These are phyloP conservation scores for Calonectria henricotiae DNA, from an alignment of 2,329 filamentous ascomycete species.

Conservation along the genomic window DNA sequence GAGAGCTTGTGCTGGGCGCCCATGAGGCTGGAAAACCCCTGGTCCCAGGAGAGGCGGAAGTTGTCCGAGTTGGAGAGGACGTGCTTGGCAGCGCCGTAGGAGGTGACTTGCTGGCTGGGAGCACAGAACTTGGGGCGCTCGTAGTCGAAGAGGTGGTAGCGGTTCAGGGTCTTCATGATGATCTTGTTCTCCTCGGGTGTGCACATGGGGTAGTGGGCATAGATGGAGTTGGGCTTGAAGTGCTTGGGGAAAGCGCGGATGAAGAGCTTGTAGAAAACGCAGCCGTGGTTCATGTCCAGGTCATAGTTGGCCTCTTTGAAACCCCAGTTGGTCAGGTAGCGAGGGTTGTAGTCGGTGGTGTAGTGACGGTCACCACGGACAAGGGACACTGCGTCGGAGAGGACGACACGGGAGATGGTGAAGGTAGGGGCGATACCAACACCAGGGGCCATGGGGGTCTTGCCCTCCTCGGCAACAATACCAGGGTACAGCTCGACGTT, in stretches of 20 bases:
- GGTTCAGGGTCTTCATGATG: slow-evolving; percentile 79
- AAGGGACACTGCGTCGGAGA: slow-evolving; percentile 85
- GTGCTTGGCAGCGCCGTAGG: slow-evolving; percentile 74
- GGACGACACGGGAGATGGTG: slow-evolving; percentile 82
- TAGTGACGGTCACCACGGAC: slow-evolving; percentile 86
- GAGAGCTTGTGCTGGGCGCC: slow-evolving; percentile 73
- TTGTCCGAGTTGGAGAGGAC: slow-evolving; percentile 74
- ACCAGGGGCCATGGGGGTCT: slow-evolving; percentile 81
- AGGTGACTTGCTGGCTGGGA: slow-evolving; percentile 71
- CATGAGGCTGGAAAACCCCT: slow-evolving; percentile 76
- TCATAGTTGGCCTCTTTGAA: slow-evolving; percentile 84
- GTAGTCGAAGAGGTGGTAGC: slow-evolving; percentile 80
- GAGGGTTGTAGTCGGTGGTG: slow-evolving; percentile 82
- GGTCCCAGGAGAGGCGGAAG: slow-evolving; percentile 78
- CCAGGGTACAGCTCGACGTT: slow-evolving; percentile 87
- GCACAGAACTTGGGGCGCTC: slow-evolving; percentile 71
- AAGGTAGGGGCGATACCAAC: slow-evolving; percentile 84
- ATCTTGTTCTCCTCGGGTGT: slow-evolving; percentile 81
- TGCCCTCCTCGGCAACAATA: slow-evolving; percentile 82
- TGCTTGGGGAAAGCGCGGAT: slow-evolving; percentile 85
- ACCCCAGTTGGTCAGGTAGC: slow-evolving; percentile 87
- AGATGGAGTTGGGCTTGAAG: slow-evolving; percentile 84
- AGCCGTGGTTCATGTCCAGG: slow-evolving; percentile 82
- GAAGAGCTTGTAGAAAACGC: slow-evolving; percentile 89
- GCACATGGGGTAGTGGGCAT: slow-evolving; percentile 83